Conservation (phyloP, 257 asterid species). For the Rehmannia glutinosa region DNA sequence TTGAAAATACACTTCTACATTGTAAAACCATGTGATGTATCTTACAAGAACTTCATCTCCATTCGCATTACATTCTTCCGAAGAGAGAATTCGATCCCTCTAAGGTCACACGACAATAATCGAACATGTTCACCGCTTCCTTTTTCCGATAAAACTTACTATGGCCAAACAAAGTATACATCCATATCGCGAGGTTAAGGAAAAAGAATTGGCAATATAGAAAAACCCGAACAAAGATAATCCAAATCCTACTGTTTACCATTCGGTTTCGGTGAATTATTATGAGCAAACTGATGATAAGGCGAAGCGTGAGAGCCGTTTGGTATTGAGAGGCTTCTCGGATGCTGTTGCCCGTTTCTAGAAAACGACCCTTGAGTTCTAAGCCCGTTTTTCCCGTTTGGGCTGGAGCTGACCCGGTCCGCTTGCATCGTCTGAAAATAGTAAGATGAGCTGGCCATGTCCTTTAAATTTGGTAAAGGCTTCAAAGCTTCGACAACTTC, state of each 20-base stretch:
- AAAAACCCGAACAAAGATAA: neutral
- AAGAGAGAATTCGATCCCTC: neutral
- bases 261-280: conserved; percentile 48
- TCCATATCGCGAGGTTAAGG: conserved; percentile 1
- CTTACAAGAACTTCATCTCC: neutral
- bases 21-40: neutral
- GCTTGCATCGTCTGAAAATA: conserved; percentile 54
- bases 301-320: conserved; percentile 44
- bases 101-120: conserved; percentile 4
- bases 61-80: neutral
- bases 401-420: conserved; percentile 38
- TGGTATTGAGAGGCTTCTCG: conserved; percentile 49
- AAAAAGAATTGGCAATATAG: conserved; percentile 2
- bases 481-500: conserved; percentile 57
- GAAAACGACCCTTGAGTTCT: conserved; percentile 34
- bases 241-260: conserved; percentile 28
- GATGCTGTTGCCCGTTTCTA: conserved; percentile 40
- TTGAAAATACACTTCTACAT: neutral
- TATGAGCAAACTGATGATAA: conserved; percentile 33
- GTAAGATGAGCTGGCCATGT: conserved; percentile 70
- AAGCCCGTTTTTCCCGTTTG: conserved; percentile 32
- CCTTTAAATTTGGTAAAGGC: conserved; percentile 60
- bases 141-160: conserved; percentile 23
- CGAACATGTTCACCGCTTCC: conserved; percentile 3
- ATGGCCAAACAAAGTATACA: conserved; percentile 8